A percentile compares a stretch with the other conserved stretches of the same genome.
Conservation (phyloP, 1,284 basidiomycete species). For the Ustilago cynodontis region DNA sequence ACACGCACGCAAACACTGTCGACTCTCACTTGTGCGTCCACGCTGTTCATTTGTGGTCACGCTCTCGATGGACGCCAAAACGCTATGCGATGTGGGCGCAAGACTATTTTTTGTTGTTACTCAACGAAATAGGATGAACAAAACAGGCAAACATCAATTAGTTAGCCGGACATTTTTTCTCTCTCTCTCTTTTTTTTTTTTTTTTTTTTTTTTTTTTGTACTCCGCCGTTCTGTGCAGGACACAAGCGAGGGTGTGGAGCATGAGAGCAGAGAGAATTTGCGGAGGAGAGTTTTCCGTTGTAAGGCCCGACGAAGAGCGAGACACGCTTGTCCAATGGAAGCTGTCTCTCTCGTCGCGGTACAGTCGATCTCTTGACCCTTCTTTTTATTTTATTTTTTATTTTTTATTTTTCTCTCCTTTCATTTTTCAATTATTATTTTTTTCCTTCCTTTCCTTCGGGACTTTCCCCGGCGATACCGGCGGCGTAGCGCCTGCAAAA, state of each 20-base stretch:
- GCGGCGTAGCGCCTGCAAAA: constrained; percentile 4
- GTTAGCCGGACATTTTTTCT: constrained; percentile 11
- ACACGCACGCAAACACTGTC: no score
- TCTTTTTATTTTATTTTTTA: no score
- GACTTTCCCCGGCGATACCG: constrained; percentile 4
- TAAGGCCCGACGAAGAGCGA: constrained; percentile 16
- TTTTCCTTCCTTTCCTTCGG: background rate
- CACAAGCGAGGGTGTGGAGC: background rate
- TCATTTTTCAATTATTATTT: no score
- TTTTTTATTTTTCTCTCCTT: no score
- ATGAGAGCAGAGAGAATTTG: background rate
- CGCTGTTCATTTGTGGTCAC: background rate
- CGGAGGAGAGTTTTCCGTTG: constrained; percentile 11
- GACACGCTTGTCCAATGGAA: constrained; percentile 5
- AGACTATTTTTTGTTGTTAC: no score
- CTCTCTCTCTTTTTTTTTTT: constrained; percentile 3
- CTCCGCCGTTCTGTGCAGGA: constrained; percentile 3
- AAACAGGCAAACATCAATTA: background rate
- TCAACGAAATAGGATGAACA: background rate
- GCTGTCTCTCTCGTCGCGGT: background rate
- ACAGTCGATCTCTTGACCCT: background rate
- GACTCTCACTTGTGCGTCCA: background rate
- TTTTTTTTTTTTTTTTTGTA: constrained; percentile 1
- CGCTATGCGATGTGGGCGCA: no score
- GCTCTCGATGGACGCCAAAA: background rate